Evolutionary conservation across 768 basidiomycete species (phyloP).

Genomic region (Astraeus odoratus): DNA sequence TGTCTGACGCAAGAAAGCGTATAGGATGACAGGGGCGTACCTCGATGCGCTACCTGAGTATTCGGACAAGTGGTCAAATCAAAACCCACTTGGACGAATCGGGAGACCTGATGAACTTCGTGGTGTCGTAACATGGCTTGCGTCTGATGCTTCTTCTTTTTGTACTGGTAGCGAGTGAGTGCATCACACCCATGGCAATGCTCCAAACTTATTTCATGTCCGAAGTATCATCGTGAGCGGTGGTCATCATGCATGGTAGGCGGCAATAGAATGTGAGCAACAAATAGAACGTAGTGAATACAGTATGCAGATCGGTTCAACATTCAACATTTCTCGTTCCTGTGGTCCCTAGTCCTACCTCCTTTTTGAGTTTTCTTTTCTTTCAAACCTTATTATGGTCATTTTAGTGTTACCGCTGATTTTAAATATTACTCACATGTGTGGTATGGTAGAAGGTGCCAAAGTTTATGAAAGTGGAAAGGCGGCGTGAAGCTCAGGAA

Average conservation of each 20-base stretch:
- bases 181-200: neutral
- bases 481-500: too few relatives aligned
- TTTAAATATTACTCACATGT: too few relatives aligned
- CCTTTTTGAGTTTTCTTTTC: too few relatives aligned
- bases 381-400: too few relatives aligned
- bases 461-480: too few relatives aligned
- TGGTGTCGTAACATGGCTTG: constrained; percentile 59
- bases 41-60: constrained; percentile 52
- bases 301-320: too few relatives aligned
- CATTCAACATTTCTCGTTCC: too few relatives aligned
- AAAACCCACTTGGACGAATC: constrained; percentile 59
- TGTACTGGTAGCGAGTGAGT: constrained; percentile 72
- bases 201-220: neutral
- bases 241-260: constrained; percentile 7
- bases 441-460: too few relatives aligned
- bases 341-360: too few relatives aligned
- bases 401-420: too few relatives aligned
- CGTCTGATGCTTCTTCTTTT: constrained; percentile 61
- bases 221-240: constrained; percentile 7
- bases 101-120: constrained; percentile 60
- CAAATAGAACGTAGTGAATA: neutral
- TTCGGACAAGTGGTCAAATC: constrained; percentile 50
- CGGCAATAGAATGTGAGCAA: neutral
- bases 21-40: constrained; percentile 58
- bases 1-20: neutral